These are phyloP conservation scores for Colletotrichum musae DNA, from an alignment of 2,329 filamentous ascomycete genomes.

Conservation along the genomic window DNA sequence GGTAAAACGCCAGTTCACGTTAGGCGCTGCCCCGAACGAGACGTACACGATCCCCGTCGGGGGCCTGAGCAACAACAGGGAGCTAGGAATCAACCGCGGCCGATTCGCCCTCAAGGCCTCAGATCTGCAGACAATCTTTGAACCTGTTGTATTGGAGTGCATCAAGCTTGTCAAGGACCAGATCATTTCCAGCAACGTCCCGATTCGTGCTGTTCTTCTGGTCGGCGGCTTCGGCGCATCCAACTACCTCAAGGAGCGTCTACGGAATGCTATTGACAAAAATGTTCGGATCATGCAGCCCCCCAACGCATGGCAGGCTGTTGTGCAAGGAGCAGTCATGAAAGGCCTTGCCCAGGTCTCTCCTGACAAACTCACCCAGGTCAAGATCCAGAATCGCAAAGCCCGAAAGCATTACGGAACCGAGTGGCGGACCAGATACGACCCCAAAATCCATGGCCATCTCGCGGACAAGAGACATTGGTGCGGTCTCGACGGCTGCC, in stretches of 20 bases:
- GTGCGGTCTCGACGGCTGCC: constrained; percentile 55
- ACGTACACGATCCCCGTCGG: constrained; percentile 53
- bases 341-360: constrained; percentile 58
- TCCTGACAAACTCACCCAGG: constrained; percentile 52
- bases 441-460: constrained; percentile 77
- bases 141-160: constrained; percentile 60
- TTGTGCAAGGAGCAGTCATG: constrained; percentile 67
- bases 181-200: constrained; percentile 56
- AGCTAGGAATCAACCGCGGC: constrained; percentile 54
- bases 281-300: constrained; percentile 62
- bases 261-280: constrained; percentile 53
- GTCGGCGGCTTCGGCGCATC: constrained; percentile 66
- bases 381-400: constrained; percentile 66
- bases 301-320: constrained; percentile 63
- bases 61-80: constrained; percentile 54
- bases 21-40: constrained; percentile 53
- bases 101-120: constrained; percentile 54
- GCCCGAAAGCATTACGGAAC: constrained; percentile 85
- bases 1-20: constrained; percentile 49
- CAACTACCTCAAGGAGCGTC: constrained; percentile 58
- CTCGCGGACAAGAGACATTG: constrained; percentile 52
- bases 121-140: constrained; percentile 59
- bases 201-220: constrained; percentile 62
- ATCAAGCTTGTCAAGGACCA: constrained; percentile 60
- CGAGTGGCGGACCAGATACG: constrained; percentile 85